phyloP scores from a whole-genome alignment of 345 rosid species.

The Brassica incana region DNA sequence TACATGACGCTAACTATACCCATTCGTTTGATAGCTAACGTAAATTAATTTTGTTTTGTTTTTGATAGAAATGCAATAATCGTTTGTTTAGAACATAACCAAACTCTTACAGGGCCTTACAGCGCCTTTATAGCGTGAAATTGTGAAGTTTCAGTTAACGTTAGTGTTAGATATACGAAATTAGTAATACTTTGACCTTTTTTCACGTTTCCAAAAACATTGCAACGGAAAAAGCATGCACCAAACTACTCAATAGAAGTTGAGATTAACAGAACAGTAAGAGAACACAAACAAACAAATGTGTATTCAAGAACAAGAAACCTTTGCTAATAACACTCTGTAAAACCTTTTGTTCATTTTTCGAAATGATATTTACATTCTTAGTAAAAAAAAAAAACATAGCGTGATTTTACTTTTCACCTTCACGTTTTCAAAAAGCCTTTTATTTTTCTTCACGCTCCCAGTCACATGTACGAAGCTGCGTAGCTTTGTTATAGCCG shows the following conservation, averaged over 20 bases:
- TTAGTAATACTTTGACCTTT: too few species aligned
- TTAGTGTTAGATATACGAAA: not conserved
- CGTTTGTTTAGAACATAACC: not conserved
- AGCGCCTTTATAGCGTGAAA: not conserved
- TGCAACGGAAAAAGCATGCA: slow-evolving; percentile 30
- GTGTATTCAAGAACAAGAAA: slow-evolving; percentile 14
- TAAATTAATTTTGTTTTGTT: not conserved
- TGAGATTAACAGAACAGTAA: not conserved
- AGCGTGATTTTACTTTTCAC: slow-evolving; percentile 33
- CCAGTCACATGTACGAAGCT: slow-evolving; percentile 34
- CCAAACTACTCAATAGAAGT: slow-evolving; percentile 1
- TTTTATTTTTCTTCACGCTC: slow-evolving; percentile 7
- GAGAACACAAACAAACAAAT: slow-evolving; percentile 18
- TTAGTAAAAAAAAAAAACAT: not conserved
- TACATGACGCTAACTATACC: not conserved
- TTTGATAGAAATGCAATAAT: not conserved
- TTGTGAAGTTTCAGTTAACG: not conserved
- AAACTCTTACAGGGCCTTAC: not conserved
- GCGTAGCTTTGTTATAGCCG: slow-evolving; percentile 33
- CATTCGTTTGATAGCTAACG: not conserved
- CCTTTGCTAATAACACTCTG: slow-evolving; percentile 12
- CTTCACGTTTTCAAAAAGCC: slow-evolving; percentile 24
- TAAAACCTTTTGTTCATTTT: not conserved
- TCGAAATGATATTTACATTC: too few species aligned
- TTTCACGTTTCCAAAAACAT: slow-evolving; percentile 10